Evolutionary conservation across 139 green algal species (phyloP).

Genomic region (Pseudopediastrum boryanum): DNA sequence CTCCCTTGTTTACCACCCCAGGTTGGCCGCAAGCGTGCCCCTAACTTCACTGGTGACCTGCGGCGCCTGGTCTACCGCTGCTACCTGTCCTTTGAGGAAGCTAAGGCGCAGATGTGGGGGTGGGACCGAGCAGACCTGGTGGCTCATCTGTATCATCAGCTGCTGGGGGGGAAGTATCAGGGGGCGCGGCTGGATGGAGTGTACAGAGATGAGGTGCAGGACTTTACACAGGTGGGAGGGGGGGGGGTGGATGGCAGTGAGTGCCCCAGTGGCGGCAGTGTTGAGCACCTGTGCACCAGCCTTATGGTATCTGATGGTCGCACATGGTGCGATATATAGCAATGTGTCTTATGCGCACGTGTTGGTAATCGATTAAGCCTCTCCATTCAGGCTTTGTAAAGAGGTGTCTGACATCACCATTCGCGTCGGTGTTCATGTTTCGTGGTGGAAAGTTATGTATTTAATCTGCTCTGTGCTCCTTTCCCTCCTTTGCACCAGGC

Average conservation of each 20-base stretch:
- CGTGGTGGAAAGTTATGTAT: neutral
- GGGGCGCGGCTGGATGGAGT: conserved; percentile 67
- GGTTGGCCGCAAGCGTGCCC: conserved; percentile 58
- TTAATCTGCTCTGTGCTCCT: neutral
- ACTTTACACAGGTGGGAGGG: conserved; percentile 68
- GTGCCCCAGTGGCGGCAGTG: no score
- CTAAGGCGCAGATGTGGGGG: neutral
- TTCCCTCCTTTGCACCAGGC: conserved; percentile 27
- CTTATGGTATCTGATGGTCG: neutral
- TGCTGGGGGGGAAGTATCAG: conserved; percentile 54
- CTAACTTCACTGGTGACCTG: conserved; percentile 71
- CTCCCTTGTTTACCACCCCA: neutral
- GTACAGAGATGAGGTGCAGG: conserved; percentile 86
- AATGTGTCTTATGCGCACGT: neutral
- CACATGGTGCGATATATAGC: neutral
- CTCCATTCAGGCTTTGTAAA: neutral
- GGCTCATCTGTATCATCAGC: conserved; percentile 61
- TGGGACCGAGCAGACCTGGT: conserved; percentile 61
- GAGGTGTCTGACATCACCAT: neutral
- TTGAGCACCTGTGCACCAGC: neutral
- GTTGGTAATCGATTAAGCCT: neutral
- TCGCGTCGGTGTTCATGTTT: no score
- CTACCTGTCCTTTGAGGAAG: conserved; percentile 13
- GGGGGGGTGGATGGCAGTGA: no score
- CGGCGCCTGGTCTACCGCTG: conserved; percentile 64